These are phyloP conservation scores for Aegle marmelos DNA, from an alignment of 345 rosid genomes.

Conservation along the genomic window DNA sequence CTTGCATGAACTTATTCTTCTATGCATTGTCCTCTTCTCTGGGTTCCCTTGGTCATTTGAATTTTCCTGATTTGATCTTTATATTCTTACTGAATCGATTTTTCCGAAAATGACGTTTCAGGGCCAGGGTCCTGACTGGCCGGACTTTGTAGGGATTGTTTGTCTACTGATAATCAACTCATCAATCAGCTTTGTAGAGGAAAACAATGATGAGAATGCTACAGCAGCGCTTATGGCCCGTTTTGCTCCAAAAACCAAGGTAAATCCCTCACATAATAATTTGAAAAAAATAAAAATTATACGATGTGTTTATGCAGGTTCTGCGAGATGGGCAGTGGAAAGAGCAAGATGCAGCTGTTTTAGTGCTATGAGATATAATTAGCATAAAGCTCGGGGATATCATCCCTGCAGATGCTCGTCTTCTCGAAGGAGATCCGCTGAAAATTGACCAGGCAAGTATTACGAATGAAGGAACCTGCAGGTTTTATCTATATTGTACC, in stretches of 20 bases:
- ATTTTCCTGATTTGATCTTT: background rate
- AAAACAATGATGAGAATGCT: slow-evolving; percentile 92
- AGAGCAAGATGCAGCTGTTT: slow-evolving; percentile 74
- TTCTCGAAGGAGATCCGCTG: slow-evolving; percentile 90
- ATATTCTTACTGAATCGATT: slow-evolving; percentile 12
- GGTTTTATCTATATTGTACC: background rate
- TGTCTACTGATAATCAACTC: slow-evolving; percentile 82
- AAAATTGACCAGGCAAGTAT: slow-evolving; percentile 80
- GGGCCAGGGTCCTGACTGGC: slow-evolving; percentile 96
- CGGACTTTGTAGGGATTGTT: slow-evolving; percentile 85
- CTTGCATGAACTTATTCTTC: background rate
- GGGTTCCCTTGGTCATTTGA: background rate
- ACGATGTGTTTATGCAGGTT: slow-evolving; percentile 44
- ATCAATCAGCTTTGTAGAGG: slow-evolving; percentile 92
- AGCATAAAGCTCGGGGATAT: slow-evolving; percentile 96
- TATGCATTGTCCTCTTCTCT: background rate
- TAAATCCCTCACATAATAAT: slow-evolving; percentile 15
- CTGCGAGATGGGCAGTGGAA: slow-evolving; percentile 94
- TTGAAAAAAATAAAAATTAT: background rate
- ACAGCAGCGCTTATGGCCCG: slow-evolving; percentile 88
- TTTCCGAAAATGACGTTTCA: slow-evolving; percentile 33
- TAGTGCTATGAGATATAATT: slow-evolving; percentile 89
- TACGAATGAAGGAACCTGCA: background rate
- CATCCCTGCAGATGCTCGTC: slow-evolving; percentile 90
- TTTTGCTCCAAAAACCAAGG: slow-evolving; percentile 88